Evolutionary conservation across 345 rosid genomes (phyloP).

Genomic region (Rhodomyrtus tomentosa): DNA sequence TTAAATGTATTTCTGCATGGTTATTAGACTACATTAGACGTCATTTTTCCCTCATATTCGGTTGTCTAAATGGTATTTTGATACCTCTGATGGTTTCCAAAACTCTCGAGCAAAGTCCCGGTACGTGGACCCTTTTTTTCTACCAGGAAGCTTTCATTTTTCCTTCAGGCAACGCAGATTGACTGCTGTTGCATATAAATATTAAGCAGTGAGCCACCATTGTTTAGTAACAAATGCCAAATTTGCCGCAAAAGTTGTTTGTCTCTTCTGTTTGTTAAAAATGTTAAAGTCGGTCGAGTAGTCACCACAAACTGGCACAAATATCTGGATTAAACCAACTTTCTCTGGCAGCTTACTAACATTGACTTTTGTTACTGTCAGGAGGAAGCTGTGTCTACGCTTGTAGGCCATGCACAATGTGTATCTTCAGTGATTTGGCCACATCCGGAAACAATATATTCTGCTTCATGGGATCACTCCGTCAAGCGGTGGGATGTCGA

Average conservation of each 20-base stretch:
- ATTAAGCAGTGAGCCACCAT: background rate
- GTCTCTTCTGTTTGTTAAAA: background rate
- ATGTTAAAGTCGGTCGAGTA: background rate
- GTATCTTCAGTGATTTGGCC: slow-evolving; percentile 90
- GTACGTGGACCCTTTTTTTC: background rate
- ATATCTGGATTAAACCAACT: background rate
- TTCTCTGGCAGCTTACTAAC: background rate
- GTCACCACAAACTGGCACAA: background rate
- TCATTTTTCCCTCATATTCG: background rate
- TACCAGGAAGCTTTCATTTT: background rate
- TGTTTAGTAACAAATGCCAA: background rate
- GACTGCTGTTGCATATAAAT: background rate
- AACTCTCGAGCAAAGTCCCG: background rate
- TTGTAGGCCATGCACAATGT: slow-evolving; percentile 87
- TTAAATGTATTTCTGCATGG: background rate
- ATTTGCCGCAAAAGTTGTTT: background rate
- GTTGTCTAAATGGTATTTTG: background rate
- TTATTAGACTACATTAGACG: background rate
- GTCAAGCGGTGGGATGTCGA: slow-evolving; percentile 81
- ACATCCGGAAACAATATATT: slow-evolving; percentile 50
- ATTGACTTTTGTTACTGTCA: slow-evolving; percentile 1
- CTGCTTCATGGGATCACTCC: slow-evolving; percentile 96
- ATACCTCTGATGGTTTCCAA: background rate
- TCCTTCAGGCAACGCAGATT: background rate
- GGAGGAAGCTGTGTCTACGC: slow-evolving; percentile 74